Percentiles rank a stretch among this genome's conserved stretches.
Conservation (phyloP, 139 green algal species). For the Desmodesmus armatus region DNA sequence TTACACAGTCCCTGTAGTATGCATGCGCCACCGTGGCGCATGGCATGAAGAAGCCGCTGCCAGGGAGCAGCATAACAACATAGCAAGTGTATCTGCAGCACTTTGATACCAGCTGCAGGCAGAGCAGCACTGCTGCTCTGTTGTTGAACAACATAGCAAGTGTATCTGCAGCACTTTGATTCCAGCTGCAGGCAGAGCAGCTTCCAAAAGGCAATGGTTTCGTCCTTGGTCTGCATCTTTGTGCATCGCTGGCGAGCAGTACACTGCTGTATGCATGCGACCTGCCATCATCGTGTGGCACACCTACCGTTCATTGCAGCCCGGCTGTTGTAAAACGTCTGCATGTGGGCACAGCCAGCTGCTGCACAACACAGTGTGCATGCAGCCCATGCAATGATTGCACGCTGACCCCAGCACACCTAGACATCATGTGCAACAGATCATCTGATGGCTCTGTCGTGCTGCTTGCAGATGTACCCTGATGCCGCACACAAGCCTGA, state of each 20-base stretch:
- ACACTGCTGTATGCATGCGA: no score
- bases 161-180: not conserved
- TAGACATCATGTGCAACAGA: not conserved
- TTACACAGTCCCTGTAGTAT: no score
- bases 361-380: not conserved
- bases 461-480: conserved; percentile 21
- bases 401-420: not conserved
- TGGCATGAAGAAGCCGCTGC: no score
- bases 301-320: no score
- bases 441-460: conserved; percentile 15
- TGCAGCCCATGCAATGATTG: not conserved
- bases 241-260: no score
- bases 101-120: not conserved
- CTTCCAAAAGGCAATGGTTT: no score
- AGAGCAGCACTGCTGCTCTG: not conserved
- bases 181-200: no score
- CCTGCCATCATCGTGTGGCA: no score
- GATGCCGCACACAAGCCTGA: conserved; percentile 35
- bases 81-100: not conserved
- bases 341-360: not conserved
- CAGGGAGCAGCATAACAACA: not conserved
- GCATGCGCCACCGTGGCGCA: not conserved
- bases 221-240: no score
- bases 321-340: not conserved
- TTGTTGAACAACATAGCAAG: not conserved